Evolutionary conservation across 129 eudicot species (phyloP).

Genomic region (Helianthus tuberosus): DNA sequence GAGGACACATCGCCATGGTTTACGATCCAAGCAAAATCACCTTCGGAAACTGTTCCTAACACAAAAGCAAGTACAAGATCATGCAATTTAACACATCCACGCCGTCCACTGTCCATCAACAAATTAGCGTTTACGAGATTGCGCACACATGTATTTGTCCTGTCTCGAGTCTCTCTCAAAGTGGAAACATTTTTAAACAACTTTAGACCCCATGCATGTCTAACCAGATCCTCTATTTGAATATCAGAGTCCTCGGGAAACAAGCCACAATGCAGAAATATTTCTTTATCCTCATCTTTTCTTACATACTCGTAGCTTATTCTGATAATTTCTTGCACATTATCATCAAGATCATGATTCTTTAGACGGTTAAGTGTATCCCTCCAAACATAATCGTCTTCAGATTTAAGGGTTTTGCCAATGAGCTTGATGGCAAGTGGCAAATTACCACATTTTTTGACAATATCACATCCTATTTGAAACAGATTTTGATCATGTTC

Average conservation of each 20-base stretch:
- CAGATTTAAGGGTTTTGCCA: not conserved
- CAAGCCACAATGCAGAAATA: constrained; percentile 13
- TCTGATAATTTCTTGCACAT: not conserved
- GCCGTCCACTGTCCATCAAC: not conserved
- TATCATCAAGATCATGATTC: not conserved
- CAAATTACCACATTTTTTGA: constrained; percentile 17
- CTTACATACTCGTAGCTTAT: not conserved
- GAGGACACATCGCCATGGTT: not conserved
- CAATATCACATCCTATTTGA: constrained; percentile 3
- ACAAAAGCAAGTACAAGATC: not conserved
- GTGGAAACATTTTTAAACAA: not conserved
- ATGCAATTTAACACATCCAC: constrained; percentile 12
- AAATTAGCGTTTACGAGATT: constrained; percentile 16
- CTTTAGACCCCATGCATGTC: constrained; percentile 15
- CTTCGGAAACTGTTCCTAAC: not conserved
- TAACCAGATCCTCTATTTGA: constrained; percentile 1
- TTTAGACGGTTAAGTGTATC: not conserved
- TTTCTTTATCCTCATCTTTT: not conserved
- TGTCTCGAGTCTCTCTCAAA: not conserved
- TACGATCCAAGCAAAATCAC: not conserved
- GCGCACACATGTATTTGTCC: not conserved
- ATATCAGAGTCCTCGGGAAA: not conserved
- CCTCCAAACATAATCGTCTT: not conserved
- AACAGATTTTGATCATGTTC: not conserved
- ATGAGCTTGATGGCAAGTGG: constrained; percentile 29